Evolutionary conservation across 805 yeast genomes (phyloP).

Genomic region (Wickerhamomyces hampshirensis): DNA sequence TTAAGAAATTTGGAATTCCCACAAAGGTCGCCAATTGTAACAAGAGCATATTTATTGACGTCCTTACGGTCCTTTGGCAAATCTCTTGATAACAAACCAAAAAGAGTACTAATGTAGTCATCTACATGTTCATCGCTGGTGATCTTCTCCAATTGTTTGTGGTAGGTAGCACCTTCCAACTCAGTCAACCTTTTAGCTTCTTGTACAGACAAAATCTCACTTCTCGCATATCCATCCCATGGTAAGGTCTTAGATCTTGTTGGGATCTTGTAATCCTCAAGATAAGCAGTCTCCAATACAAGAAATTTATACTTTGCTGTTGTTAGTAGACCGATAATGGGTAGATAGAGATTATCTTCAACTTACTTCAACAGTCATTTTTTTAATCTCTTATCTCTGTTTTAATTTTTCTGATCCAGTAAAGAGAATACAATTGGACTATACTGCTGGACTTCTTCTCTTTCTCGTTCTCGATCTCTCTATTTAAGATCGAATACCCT

Average conservation of each 20-base stretch:
- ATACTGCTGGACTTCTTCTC: too few relatives aligned
- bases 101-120: conserved; percentile 49
- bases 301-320: conserved; percentile 25
- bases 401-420: too few relatives aligned
- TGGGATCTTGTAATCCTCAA: conserved; percentile 59
- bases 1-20: conserved; percentile 33
- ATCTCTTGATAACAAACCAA: conserved; percentile 48
- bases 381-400: too few relatives aligned
- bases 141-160: conserved; percentile 38
- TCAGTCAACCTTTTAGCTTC: conserved; percentile 49
- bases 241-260: conserved; percentile 80
- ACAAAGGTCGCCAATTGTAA: conserved; percentile 53
- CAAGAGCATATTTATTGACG: conserved; percentile 59
- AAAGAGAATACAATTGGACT: too few relatives aligned
- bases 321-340: too few relatives aligned
- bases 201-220: conserved; percentile 57
- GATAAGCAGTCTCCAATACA: conserved; percentile 57
- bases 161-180: conserved; percentile 28
- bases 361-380: too few relatives aligned
- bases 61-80: conserved; percentile 50
- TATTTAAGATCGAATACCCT: too few relatives aligned
- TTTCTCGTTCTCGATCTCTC: too few relatives aligned
- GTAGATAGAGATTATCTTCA: too few relatives aligned
- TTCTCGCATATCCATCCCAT: conserved; percentile 86
- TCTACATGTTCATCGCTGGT: conserved; percentile 35